Conservation (phyloP, 768 basidiomycete species). For the Tricholoma sp. region DNA sequence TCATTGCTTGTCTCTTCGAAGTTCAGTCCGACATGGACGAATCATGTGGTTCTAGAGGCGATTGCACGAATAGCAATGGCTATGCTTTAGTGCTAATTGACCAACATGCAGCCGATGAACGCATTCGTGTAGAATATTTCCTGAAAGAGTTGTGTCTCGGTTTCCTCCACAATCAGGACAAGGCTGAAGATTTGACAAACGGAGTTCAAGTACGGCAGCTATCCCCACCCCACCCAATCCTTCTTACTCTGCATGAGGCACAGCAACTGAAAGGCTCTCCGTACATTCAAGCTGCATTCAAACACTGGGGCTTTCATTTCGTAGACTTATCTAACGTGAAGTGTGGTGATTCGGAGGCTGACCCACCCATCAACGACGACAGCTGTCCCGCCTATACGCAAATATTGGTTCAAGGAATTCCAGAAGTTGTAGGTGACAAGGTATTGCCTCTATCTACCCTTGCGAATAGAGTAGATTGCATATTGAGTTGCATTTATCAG, state of each 20-base stretch:
- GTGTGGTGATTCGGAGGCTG: slow-evolving; percentile 13
- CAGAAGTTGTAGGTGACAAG: slow-evolving; percentile 70
- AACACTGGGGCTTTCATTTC: slow-evolving; percentile 68
- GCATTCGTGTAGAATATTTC: slow-evolving; percentile 84
- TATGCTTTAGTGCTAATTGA: slow-evolving; percentile 72
- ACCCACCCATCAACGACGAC: slow-evolving; percentile 20
- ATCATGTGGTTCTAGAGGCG: neutral
- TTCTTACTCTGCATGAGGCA: slow-evolving; percentile 66
- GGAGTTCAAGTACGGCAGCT: slow-evolving; percentile 39
- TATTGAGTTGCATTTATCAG: slow-evolving; percentile 27
- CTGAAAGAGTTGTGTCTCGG: slow-evolving; percentile 69
- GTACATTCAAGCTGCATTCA: slow-evolving; percentile 44
- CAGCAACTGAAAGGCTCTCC: slow-evolving; percentile 37
- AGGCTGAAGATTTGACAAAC: slow-evolving; percentile 17
- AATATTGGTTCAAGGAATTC: slow-evolving; percentile 56
- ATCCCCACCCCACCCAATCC: slow-evolving; percentile 50
- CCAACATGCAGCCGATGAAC: slow-evolving; percentile 98
- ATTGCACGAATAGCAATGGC: slow-evolving; percentile 7
- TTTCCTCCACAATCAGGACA: slow-evolving; percentile 44
- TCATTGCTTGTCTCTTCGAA: slow-evolving; percentile 68
- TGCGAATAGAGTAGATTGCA: neutral
- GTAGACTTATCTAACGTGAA: slow-evolving; percentile 23
- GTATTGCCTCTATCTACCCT: slow-evolving; percentile 38
- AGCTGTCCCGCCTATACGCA: slow-evolving; percentile 51
- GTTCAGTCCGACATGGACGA: slow-evolving; percentile 13